phyloP scores from a whole-genome alignment of 352 stramenopile species.

The Phytopythium ostracodes region DNA sequence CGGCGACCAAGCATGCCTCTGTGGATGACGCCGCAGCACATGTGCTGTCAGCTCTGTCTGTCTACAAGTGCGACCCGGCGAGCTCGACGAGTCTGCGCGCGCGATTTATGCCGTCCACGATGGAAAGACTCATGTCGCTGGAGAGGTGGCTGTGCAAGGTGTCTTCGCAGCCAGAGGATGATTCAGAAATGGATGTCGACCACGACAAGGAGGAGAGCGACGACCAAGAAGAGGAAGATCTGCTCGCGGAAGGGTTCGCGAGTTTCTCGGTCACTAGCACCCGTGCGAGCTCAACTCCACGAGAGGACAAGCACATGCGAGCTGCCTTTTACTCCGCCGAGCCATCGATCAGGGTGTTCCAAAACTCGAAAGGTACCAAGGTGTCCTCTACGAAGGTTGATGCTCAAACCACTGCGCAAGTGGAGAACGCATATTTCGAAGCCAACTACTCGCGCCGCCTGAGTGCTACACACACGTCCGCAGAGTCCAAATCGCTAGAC shows the following conservation, averaged over 20 bases:
- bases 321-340: background rate
- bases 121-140: background rate
- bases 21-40: constrained; percentile 16
- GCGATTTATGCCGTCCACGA: constrained; percentile 2
- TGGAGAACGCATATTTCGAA: constrained; percentile 1
- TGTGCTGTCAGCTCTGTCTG: constrained; percentile 8
- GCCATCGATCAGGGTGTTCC: background rate
- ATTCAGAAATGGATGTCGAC: constrained; percentile 9
- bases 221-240: constrained; percentile 22
- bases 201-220: constrained; percentile 2
- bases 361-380: background rate
- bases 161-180: background rate
- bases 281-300: background rate
- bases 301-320: background rate
- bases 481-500: background rate
- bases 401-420: background rate
- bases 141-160: constrained; percentile 2
- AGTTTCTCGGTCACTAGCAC: constrained; percentile 14
- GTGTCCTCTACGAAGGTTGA: background rate
- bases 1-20: constrained; percentile 22
- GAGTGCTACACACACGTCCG: background rate
- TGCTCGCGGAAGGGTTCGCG: constrained; percentile 41
- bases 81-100: background rate
- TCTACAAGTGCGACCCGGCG: constrained; percentile 1
- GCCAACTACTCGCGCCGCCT: background rate